Base-by-base conservation (phyloP, 1,139 yeast genomes). In the Yamadazyma sp. region DNA sequence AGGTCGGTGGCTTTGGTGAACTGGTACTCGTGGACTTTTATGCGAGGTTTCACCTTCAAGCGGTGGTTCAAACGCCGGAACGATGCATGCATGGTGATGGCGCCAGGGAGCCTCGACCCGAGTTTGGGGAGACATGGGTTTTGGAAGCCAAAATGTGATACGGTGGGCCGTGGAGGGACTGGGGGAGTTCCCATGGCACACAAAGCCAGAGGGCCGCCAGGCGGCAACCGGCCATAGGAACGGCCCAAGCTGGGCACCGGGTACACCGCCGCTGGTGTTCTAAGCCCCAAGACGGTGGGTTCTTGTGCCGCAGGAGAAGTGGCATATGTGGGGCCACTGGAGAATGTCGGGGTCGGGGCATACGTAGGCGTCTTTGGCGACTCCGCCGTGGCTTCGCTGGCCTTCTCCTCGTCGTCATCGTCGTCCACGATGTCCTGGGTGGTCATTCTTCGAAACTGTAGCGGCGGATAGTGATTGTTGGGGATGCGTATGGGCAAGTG, bases 401-500 rank as follows among this genome's bases (percentile, higher is more conserved):
- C 22, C 22, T 20, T 20, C 22, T 20, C 22, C 22, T 33, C 15
- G n/a, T 38, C 39, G 20, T 41, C 41, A 10, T 23, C 18, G 18
- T 42, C 45, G 14, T 11, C 22, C 27, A 39, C 41, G 15, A 41
- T 31, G 29, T 41, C 44, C 6, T 27, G 16, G 2, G 32, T 28
- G 18, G 34, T 38, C 24, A 41, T 22, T 27, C 18, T 15, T n/a
- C 52, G 52, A 40, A 55, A 61, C 33, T 60, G 64, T 16, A 62
- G 43, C 3, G 62, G 54, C 2, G 61, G 60, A 39, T 61, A 61
- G 7, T 43, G 31, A 11, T 54, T 51, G 1, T 43, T 24, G 1
- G 66, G 66, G 11, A 61, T 56, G 18, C 46, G 46, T 11, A 59
- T 38, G 1, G 64, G 64, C 36, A 61, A 43, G 25, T 54, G 39